phyloP scores from a whole-genome alignment of 2,329 filamentous ascomycete species.

The Rhinocladiella mackenziei region DNA sequence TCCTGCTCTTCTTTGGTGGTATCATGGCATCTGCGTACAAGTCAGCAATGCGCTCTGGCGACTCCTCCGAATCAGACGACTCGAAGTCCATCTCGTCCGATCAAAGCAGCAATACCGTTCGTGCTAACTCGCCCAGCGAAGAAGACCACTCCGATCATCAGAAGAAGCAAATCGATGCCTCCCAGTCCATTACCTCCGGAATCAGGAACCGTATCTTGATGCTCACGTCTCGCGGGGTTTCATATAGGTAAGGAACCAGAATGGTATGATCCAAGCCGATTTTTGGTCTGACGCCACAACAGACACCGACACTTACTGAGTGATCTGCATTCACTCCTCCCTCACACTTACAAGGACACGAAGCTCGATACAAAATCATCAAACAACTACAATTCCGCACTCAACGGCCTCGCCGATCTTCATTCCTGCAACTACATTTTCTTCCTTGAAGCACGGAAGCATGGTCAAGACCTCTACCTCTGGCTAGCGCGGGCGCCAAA shows the following conservation, averaged over 20 bases:
- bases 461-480: constrained; percentile 83
- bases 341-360: constrained; percentile 87
- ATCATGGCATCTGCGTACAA: constrained; percentile 57
- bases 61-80: constrained; percentile 27
- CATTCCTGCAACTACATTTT: constrained; percentile 94
- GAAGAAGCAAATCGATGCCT: constrained; percentile 43
- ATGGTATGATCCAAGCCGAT: too few relatives aligned
- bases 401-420: constrained; percentile 71
- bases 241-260: constrained; percentile 75
- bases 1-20: not conserved
- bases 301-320: constrained; percentile 92
- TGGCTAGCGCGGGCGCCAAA: constrained; percentile 92
- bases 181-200: constrained; percentile 25
- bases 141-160: constrained; percentile 52
- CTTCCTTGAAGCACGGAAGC: constrained; percentile 91
- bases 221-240: constrained; percentile 86
- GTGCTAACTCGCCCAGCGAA: constrained; percentile 31
- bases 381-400: constrained; percentile 60
- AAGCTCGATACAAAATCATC: constrained; percentile 92
- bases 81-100: constrained; percentile 30
- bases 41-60: constrained; percentile 37
- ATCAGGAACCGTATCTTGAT: constrained; percentile 68
- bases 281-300: constrained; percentile 17
- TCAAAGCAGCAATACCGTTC: constrained; percentile 42
- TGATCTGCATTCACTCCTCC: constrained; percentile 82